phyloP scores from a whole-genome alignment of 2,329 filamentous ascomycete genomes.

The Colletotrichum caudatum region DNA sequence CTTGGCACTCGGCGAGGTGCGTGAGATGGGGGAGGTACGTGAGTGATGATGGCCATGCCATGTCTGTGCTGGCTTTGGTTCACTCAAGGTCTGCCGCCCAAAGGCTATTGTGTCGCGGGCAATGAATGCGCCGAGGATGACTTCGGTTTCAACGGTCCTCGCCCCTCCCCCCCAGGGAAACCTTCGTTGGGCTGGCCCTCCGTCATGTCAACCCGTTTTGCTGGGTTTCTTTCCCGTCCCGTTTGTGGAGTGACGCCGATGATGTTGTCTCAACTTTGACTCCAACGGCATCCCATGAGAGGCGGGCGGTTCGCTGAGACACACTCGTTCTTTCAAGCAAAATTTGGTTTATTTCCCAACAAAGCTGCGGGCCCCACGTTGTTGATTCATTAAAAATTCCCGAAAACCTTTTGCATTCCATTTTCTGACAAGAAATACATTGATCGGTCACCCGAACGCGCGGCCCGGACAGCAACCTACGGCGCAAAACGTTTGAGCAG shows the following conservation, averaged over 20 bases:
- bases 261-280: not conserved
- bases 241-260: not conserved
- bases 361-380: not conserved
- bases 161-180: not conserved
- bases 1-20: constrained; percentile 16
- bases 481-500: not conserved
- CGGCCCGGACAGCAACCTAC: not conserved
- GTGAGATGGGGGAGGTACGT: constrained; percentile 3
- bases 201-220: not conserved
- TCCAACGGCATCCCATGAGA: constrained; percentile 8
- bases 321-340: not conserved
- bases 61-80: not conserved
- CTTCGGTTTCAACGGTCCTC: not conserved
- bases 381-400: not conserved
- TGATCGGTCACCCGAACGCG: not conserved
- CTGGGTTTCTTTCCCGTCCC: constrained; percentile 4
- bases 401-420: no score
- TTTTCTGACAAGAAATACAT: not conserved
- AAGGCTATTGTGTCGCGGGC: not conserved
- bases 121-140: not conserved
- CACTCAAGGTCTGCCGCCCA: constrained; percentile 2
- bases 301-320: not conserved
- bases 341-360: not conserved
- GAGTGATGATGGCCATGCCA: constrained; percentile 1
- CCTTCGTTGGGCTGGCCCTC: not conserved